A percentile compares a stretch with the other conserved stretches of the same genome.
phyloP scores from a whole-genome alignment of 495 filamentous ascomycete genomes.

The Parmelia sp. region DNA sequence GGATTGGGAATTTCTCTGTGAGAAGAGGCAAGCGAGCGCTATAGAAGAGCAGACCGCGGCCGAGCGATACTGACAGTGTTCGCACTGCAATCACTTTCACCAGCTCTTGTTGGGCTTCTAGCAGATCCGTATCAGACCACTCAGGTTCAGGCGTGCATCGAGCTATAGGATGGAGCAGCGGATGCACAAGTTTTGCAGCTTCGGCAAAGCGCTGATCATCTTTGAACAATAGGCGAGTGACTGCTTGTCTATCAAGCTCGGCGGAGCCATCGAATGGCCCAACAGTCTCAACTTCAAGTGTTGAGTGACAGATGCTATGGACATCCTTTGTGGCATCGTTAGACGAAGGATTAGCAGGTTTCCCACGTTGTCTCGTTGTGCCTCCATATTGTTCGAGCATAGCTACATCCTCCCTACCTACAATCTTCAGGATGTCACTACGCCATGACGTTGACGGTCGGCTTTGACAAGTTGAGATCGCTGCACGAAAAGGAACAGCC shows the following conservation, averaged over 20 bases:
- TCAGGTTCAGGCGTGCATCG: constrained; percentile 67
- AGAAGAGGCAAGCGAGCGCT: constrained; percentile 75
- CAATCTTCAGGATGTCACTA: constrained; percentile 59
- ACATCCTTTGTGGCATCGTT: constrained; percentile 67
- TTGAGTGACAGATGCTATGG: constrained; percentile 60
- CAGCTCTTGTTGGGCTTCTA: constrained; percentile 88
- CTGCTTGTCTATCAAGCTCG: constrained; percentile 70
- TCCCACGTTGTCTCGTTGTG: constrained; percentile 31
- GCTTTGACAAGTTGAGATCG: constrained; percentile 74
- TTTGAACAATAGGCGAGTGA: constrained; percentile 79
- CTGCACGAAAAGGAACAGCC: constrained; percentile 69
- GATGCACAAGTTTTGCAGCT: constrained; percentile 70
- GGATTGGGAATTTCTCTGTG: constrained; percentile 81
- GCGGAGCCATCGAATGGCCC: constrained; percentile 59
- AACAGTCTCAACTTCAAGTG: constrained; percentile 51
- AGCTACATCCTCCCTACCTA: constrained; percentile 75
- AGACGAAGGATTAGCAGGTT: constrained; percentile 41
- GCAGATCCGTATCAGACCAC: constrained; percentile 77
- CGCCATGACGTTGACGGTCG: constrained; percentile 74
- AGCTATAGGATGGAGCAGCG: constrained; percentile 66
- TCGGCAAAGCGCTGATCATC: constrained; percentile 85
- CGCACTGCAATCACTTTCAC: constrained; percentile 77
- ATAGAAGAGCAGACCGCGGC: constrained; percentile 77
- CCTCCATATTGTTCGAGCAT: constrained; percentile 52
- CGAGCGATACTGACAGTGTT: constrained; percentile 79